These are phyloP conservation scores for Mycena rosella DNA, from an alignment of 768 basidiomycete genomes.

Conservation along the genomic window DNA sequence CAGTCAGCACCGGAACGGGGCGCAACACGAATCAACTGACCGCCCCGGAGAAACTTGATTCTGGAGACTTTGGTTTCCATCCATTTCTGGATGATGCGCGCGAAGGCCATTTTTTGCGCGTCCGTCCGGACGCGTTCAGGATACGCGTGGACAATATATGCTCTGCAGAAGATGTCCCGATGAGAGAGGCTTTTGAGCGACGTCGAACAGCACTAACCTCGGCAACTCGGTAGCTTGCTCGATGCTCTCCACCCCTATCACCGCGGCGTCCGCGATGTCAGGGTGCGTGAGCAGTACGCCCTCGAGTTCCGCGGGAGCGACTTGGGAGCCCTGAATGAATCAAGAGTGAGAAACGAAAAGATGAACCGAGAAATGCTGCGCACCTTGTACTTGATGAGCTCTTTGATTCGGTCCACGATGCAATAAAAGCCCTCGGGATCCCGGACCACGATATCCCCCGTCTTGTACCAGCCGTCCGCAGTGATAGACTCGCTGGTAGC, in stretches of 20 bases:
- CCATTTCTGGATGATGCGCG: conserved; percentile 63
- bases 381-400: conserved; percentile 49
- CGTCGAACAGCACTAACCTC: conserved; percentile 55
- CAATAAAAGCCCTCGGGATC: conserved; percentile 64
- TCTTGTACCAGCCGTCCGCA: conserved; percentile 71
- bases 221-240: conserved; percentile 75
- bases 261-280: conserved; percentile 67
- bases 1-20: neutral
- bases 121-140: conserved; percentile 50
- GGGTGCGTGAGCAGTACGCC: conserved; percentile 64
- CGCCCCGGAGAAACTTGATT: conserved; percentile 75
- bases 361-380: neutral
- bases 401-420: conserved; percentile 65
- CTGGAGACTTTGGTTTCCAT: conserved; percentile 64
- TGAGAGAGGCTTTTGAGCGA: neutral
- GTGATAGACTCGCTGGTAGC: conserved; percentile 66
- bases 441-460: conserved; percentile 67
- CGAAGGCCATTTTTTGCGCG: conserved; percentile 50
- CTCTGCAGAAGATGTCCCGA: conserved; percentile 52
- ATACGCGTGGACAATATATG: conserved; percentile 57
- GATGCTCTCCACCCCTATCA: conserved; percentile 64
- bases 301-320: conserved; percentile 59
- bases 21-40: conserved; percentile 28
- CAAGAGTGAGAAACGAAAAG: too few relatives aligned
- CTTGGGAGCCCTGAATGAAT: neutral